Evolutionary conservation across 371 early-diverging fungal genomes (phyloP).

Genomic region (Funneliformis caledonium): DNA sequence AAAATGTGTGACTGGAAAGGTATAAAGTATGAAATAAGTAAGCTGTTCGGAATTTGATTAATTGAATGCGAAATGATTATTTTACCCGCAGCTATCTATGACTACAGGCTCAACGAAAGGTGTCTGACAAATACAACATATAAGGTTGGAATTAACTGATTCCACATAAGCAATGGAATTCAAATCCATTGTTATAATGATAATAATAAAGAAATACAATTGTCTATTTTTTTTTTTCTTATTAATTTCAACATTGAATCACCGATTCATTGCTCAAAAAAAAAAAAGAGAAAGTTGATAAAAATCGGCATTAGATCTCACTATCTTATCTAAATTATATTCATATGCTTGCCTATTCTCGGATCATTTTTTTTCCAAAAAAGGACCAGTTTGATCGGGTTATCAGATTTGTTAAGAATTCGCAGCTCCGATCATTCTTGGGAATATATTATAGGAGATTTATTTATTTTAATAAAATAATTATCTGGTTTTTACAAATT

Average conservation of each 20-base stretch:
- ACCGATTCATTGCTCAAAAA: not conserved
- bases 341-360: too few relatives aligned
- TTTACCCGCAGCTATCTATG: constrained; percentile 56
- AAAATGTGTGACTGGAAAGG: constrained; percentile 68
- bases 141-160: constrained; percentile 57
- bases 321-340: too few relatives aligned
- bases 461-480: too few relatives aligned
- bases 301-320: too few relatives aligned
- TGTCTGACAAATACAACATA: constrained; percentile 66
- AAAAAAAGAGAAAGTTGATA: too few relatives aligned
- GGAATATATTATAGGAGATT: too few relatives aligned
- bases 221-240: not conserved
- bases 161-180: constrained; percentile 43
- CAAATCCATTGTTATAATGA: constrained; percentile 30
- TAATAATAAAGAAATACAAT: not conserved
- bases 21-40: not conserved
- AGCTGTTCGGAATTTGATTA: not conserved
- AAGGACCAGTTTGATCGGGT: too few relatives aligned
- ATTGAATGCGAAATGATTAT: not conserved
- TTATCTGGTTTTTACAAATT: too few relatives aligned
- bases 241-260: not conserved
- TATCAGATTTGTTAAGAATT: too few relatives aligned
- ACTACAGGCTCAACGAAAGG: constrained; percentile 65
- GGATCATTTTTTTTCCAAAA: too few relatives aligned
- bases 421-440: too few relatives aligned